These are phyloP conservation scores for Rhynchosporium agropyri DNA, from an alignment of 2,329 filamentous ascomycete genomes.

Conservation along the genomic window DNA sequence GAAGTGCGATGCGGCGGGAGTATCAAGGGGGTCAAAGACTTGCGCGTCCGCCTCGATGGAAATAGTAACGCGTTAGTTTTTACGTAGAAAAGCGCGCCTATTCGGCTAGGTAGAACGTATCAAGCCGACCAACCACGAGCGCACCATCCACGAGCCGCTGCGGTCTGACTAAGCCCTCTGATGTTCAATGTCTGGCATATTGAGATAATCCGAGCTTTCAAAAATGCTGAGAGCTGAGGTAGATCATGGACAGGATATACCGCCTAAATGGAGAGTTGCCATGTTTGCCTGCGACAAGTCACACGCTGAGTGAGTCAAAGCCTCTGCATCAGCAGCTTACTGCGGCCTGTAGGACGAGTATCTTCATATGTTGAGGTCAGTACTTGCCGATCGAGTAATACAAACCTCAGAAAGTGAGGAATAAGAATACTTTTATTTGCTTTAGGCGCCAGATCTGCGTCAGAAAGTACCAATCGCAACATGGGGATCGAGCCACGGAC, in stretches of 20 bases:
- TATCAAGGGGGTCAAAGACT: constrained; percentile 16
- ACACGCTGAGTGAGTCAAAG: neutral
- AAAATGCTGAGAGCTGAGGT: neutral
- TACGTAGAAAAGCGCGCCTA: constrained; percentile 12
- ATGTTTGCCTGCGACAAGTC: neutral
- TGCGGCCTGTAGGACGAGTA: neutral
- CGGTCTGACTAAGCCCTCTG: constrained; percentile 2
- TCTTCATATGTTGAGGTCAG: neutral
- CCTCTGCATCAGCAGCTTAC: constrained; percentile 9
- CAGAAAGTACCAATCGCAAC: neutral
- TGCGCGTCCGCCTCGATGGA: constrained; percentile 11
- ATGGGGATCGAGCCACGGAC: neutral
- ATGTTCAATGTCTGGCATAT: neutral
- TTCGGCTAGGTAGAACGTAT: constrained; percentile 7
- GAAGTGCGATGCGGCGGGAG: constrained; percentile 15
- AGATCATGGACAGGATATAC: neutral
- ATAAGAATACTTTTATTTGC: neutral
- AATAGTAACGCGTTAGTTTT: constrained; percentile 14
- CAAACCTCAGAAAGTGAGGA: neutral
- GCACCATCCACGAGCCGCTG: neutral
- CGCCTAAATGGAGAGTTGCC: neutral
- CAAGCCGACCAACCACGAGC: constrained; percentile 9
- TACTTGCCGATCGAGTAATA: neutral
- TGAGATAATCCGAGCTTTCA: no score
- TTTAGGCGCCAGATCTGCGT: neutral